phyloP scores from a whole-genome alignment of 257 asterid genomes.

The Przewalskia tangutica region DNA sequence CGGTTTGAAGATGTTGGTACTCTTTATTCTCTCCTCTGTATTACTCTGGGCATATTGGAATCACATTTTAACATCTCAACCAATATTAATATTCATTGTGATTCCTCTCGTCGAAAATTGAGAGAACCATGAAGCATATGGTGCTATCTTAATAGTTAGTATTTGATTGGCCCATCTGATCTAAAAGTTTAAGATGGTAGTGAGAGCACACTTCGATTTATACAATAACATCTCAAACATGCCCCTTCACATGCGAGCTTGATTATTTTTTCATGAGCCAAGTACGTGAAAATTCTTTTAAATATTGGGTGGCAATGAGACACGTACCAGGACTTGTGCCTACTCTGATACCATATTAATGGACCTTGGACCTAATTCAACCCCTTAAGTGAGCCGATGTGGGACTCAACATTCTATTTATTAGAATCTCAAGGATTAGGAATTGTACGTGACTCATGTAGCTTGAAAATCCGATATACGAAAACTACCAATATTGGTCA shows the following conservation, averaged over 20 bases:
- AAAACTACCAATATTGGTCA: not conserved
- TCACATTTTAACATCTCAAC: not conserved
- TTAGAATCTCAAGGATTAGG: not conserved
- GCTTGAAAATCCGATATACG: not conserved
- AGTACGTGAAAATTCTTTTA: no score
- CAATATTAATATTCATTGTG: not conserved
- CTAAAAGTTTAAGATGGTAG: no score
- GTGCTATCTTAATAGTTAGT: not conserved
- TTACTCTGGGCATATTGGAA: not conserved
- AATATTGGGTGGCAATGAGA: no score
- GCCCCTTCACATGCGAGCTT: no score
- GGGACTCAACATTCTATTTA: not conserved
- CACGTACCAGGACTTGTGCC: no score
- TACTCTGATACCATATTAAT: no score
- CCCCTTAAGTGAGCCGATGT: no score
- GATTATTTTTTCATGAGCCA: no score
- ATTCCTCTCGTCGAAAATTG: not conserved
- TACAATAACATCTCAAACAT: no score
- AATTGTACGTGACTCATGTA: not conserved
- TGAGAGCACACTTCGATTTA: no score
- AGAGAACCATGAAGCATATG: not conserved
- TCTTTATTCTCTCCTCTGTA: not conserved
- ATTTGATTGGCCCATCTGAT: not conserved
- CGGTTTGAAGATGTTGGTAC: conserved; percentile 53
- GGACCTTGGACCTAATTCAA: no score